Base-by-base conservation (phyloP, 768 basidiomycete genomes). In the Macrolepiota dolichaula region DNA sequence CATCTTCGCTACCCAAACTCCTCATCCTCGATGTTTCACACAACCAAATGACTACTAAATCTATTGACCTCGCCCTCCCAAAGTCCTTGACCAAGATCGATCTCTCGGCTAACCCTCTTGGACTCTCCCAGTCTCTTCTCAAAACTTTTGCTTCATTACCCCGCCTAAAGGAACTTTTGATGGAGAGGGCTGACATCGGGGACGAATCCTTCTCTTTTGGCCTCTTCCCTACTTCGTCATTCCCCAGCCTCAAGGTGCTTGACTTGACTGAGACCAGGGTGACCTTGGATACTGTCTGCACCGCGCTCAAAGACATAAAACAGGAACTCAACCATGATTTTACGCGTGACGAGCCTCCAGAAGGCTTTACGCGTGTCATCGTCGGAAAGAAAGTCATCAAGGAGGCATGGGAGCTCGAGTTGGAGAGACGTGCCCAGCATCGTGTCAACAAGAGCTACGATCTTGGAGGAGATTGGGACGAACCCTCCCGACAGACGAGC, bases 401-500 rank as follows among this genome's bases (percentile, higher is more conserved):
- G 68, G 92, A 94, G 71, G 72, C 82, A 35, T 93, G 92, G 92
- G 92, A 94, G 69, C 64, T 94, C 12, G 91, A 91, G 68, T 76
- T 85, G 17, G 91, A 94, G 67, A 74, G 77, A 52, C 78, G 81
- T 50, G 66, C 76, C 3, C 82, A 79, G 58, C 70, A 70, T n/a
- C 78, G 77, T 37, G 71, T 65, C 47, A 74, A 70, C 29, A 75
- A 72, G 52, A 71, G 74, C 55, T 57, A 64, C 55, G 70, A 70
- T 24, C 66, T 67, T 62, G 50, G 68, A 35, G 75, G 58, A 66
- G 78, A 68, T 72, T 75, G 68, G 68, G 64, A 69, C 49, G 54
- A 65, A 51, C 51, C 65, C 36, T 61, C 65, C 13, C 62, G 65
- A 37, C 42, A 62, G 6, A 58, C 58, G 19, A 66, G 44, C 36